Conservation (phyloP, 2,329 filamentous ascomycete genomes). For the Domatiomyces globalis region DNA sequence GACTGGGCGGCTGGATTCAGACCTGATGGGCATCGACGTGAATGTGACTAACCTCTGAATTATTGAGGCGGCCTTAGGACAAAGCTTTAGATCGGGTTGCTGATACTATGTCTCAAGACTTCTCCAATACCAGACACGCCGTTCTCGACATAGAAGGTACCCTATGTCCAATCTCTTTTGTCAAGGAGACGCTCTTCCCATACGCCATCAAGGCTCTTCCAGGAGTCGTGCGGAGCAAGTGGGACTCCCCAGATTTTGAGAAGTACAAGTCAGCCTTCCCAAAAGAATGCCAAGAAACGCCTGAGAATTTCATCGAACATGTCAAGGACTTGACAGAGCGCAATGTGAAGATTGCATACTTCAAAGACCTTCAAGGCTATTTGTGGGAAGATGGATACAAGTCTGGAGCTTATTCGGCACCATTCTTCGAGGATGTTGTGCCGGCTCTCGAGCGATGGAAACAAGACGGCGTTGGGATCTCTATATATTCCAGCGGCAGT, state of each 20-base stretch:
- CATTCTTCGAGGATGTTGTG: conserved; percentile 10
- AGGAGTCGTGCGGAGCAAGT: conserved; percentile 7
- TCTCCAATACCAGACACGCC: background rate
- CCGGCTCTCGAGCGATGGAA: conserved; percentile 4
- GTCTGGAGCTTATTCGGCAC: conserved; percentile 9
- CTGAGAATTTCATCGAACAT: conserved; percentile 9
- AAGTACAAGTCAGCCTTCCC: conserved; percentile 11
- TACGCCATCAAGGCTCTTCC: conserved; percentile 13
- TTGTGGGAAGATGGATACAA: conserved; percentile 14
- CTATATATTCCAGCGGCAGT: conserved; percentile 14
- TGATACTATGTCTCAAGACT: background rate
- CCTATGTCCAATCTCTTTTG: conserved; percentile 14
- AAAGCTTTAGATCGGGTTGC: background rate
- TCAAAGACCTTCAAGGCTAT: conserved; percentile 15
- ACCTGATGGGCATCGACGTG: background rate
- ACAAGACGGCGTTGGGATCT: conserved; percentile 2
- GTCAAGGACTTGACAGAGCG: conserved; percentile 10
- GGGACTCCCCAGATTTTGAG: conserved; percentile 9
- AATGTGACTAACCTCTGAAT: background rate
- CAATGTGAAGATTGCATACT: conserved; percentile 14
- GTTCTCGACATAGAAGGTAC: conserved; percentile 11
- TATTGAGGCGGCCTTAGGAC: background rate
- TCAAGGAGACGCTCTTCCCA: conserved; percentile 14
- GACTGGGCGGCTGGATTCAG: too few relatives aligned
- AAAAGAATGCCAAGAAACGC: conserved; percentile 5